Evolutionary conservation across 768 basidiomycete genomes (phyloP), one percentile per base, ranked within the genome.

Genomic region (Naganishia vishniacii): DNA sequence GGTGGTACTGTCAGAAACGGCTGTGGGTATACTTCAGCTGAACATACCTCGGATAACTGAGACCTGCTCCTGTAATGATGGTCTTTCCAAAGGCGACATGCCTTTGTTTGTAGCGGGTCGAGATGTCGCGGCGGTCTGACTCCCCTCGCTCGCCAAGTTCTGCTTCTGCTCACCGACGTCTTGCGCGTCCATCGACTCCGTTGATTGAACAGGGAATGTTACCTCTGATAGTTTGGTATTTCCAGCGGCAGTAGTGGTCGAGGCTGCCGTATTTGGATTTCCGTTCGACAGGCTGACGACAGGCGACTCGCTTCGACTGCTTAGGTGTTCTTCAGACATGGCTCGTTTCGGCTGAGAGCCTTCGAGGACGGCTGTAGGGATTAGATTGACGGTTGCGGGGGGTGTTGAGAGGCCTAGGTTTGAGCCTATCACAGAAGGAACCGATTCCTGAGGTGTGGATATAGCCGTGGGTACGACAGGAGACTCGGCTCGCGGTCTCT

Each of bases 281-380:
- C 62, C 62, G 13, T 41, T 56, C 29, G 62, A 28, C 15, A 63
- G 16, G 49, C 41, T 63, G 26, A 63, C 62, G 37, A 63, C 41
- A 31, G 62, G 62, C 18, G 62, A 63, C 25, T 49, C 48, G 37
- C 59, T 29, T 42, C 64, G 45, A 44, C 34, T 59, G n/a, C 59
- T 40, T 12, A 65, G 45, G 37, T 65, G 44, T 31, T 65, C 64
- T 41, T 65, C 64, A 23, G 64, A 65, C 64, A 65, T 65, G 20
- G 64, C 58, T 12, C 64, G 29, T 51, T 65, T 65, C 37, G 64
- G 64, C 37, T 46, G 32, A 7, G 53, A 56, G 7, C 53, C 53
- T 41, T 56, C 53, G 37, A 56, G 37, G 16, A 37, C 37, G 13
- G 26, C 53, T 11, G 53, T n/a, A 37, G 53, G 53, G 32, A 56